These are phyloP conservation scores for Lentinula raphanica DNA, from an alignment of 768 basidiomycete genomes.

Conservation along the genomic window DNA sequence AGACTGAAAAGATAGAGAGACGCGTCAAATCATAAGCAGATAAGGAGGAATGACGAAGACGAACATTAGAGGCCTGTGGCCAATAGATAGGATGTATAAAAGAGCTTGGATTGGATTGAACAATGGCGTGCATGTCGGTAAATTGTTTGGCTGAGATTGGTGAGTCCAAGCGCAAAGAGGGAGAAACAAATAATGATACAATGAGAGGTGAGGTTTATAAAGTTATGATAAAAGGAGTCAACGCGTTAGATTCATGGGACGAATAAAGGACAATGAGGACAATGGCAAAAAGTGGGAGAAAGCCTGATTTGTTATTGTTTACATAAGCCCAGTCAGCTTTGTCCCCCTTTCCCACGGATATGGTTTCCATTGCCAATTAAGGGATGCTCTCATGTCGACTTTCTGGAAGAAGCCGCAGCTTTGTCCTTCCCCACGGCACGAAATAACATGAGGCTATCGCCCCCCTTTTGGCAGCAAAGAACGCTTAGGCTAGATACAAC, in stretches of 20 bases:
- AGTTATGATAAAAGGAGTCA: background rate
- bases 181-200: constrained; percentile 1
- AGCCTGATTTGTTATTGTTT: background rate
- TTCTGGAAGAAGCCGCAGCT: background rate
- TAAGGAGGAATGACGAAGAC: constrained; percentile 6
- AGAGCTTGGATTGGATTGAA: constrained; percentile 24
- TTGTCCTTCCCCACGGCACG: background rate
- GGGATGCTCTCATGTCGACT: background rate
- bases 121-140: constrained; percentile 4
- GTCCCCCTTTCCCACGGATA: background rate
- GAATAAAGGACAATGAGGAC: background rate
- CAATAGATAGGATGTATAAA: constrained; percentile 21
- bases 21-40: background rate
- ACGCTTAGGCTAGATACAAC: background rate
- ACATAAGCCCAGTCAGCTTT: background rate
- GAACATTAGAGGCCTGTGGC: constrained; percentile 20
- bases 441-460: background rate
- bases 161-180: constrained; percentile 14
- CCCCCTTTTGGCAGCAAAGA: background rate
- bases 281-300: background rate
- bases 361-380: background rate
- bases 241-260: background rate
- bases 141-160: constrained; percentile 11
- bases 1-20: background rate
- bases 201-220: background rate